Evolutionary conservation across 345 rosid genomes (phyloP), one percentile per base, ranked within the genome.

Genomic region (Lumnitzera racemosa): DNA sequence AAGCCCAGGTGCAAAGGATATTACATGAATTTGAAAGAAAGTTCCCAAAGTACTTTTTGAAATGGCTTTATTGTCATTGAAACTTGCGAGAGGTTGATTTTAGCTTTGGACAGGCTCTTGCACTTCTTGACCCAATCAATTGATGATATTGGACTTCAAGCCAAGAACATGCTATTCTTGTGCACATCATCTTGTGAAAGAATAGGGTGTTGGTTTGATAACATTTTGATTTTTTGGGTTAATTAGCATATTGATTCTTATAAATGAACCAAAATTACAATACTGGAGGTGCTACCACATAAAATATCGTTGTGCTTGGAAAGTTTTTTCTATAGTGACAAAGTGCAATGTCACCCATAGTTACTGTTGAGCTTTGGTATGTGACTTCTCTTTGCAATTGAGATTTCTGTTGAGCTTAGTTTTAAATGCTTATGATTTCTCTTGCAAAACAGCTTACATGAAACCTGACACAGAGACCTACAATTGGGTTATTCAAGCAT

Each of bases 401-500:
- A 47, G 24, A 11, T 56, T 12, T 36, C 41, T 46, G 47, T 36
- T 11, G 41, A 13, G 47, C 53, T 7, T 47, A 43, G 15, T 59
- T 58, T 51, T 29, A 55, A 17, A 67, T 55, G 54, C 17, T 15
- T 23, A 54, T 55, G 25, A 47, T 51, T 3, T 73, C 58, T 74
- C 74, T 60, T 51, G 31, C 57, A 55, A 72, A 56, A 48, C 83
- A 92, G 96, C 55, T 65, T 89, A 68, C 70, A 92, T 89, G 98
- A 92, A 87, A 75, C 98, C 98, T 27, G 76, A 92, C 69, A 83
- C 98, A 0, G 96, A 92, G 77, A 80, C 96, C 20, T 92, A 92
- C 75, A 92, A 92, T 66, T 92, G 96, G 96, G 96, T 92, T 62
- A 83, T 92, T 76, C 96, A 89, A 82, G 96, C 98, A 56, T 92